Conservation (phyloP, 257 asterid genomes). For the Euphrasia confusa region DNA sequence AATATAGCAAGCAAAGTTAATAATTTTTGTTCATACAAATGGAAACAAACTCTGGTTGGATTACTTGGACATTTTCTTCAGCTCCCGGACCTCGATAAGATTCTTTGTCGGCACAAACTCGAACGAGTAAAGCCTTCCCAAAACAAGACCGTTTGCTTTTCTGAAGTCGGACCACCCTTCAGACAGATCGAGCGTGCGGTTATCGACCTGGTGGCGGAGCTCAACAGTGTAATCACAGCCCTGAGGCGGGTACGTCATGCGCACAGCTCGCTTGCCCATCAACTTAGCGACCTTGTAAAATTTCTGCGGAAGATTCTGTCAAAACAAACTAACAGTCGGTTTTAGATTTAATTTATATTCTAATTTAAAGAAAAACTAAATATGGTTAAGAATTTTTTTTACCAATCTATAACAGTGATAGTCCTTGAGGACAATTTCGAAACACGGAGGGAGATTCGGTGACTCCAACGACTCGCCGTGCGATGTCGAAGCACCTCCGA, state of each 20-base stretch:
- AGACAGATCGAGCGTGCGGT: background rate
- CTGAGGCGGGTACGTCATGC: slow-evolving; percentile 16
- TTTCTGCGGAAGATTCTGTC: background rate
- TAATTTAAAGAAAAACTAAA: background rate
- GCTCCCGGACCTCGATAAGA: background rate
- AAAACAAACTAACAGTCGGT: background rate
- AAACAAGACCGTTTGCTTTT: background rate
- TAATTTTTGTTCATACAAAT: too few relatives aligned
- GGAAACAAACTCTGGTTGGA: too few relatives aligned
- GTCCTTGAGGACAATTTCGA: background rate
- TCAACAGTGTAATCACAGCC: slow-evolving; percentile 13
- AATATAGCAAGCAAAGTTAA: too few relatives aligned
- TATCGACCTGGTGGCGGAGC: background rate
- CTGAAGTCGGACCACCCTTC: background rate
- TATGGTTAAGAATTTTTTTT: background rate
- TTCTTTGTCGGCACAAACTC: background rate
- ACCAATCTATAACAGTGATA: background rate
- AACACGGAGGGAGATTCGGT: background rate
- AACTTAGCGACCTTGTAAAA: slow-evolving; percentile 14
- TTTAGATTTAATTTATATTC: background rate
- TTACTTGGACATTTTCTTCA: background rate
- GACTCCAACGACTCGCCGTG: background rate
- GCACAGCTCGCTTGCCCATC: background rate
- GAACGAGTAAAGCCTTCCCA: background rate
- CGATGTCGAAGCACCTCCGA: background rate